phyloP scores from a whole-genome alignment of 495 filamentous ascomycete genomes.

The Articulospora tetracladia region DNA sequence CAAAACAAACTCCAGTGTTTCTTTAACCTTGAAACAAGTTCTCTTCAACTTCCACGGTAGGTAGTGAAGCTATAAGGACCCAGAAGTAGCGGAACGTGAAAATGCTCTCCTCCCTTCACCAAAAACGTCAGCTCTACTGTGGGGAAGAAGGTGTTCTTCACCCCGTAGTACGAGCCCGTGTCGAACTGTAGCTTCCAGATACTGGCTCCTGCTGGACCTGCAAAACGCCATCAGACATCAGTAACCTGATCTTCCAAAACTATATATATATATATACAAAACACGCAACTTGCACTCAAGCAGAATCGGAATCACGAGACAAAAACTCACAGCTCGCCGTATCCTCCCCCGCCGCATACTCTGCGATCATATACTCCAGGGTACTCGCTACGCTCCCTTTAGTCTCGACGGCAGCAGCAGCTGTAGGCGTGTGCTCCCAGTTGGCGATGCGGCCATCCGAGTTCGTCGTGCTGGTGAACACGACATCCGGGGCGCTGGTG shows the following conservation, averaged over 20 bases:
- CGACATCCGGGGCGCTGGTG: conserved; percentile 37
- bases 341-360: conserved; percentile 20
- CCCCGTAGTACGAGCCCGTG: conserved; percentile 71
- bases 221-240: not conserved
- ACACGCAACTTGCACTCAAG: not conserved
- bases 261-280: not conserved
- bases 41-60: conserved; percentile 74
- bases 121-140: conserved; percentile 86
- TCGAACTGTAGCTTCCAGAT: conserved; percentile 77
- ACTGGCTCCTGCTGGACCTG: conserved; percentile 36
- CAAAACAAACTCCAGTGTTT: too few relatives aligned
- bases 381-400: conserved; percentile 30
- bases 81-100: conserved; percentile 88
- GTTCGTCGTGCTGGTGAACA: conserved; percentile 60
- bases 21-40: too few relatives aligned
- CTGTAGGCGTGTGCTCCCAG: conserved; percentile 49
- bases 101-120: conserved; percentile 71
- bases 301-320: too few relatives aligned
- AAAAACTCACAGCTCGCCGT: conserved; percentile 25
- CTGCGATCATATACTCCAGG: conserved; percentile 29
- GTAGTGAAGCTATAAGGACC: conserved; percentile 91
- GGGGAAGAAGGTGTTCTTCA: conserved; percentile 80
- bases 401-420: conserved; percentile 35
- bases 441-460: conserved; percentile 78
- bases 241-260: not conserved